Evolutionary conservation across 257 asterid species (phyloP).

Genomic region (Nicotiana attenuata): DNA sequence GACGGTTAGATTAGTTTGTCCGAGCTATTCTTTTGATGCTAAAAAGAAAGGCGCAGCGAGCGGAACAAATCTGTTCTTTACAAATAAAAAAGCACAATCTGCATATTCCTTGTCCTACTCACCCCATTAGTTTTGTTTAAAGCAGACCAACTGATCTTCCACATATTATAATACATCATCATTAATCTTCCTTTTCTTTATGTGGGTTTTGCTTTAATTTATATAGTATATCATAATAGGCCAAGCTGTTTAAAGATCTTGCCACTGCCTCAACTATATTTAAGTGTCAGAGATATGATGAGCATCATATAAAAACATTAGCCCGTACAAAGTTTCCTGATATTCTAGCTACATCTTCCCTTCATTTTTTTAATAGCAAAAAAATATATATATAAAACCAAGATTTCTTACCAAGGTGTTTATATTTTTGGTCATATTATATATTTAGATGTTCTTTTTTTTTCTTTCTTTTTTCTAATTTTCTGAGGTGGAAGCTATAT

Average conservation of each 20-base stretch:
- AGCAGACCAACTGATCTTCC: neutral
- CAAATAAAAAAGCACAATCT: neutral
- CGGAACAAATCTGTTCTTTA: conserved; percentile 9
- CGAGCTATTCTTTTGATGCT: neutral
- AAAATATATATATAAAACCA: too few relatives aligned
- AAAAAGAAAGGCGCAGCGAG: neutral
- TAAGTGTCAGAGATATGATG: neutral
- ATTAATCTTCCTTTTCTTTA: neutral
- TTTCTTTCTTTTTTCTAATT: neutral
- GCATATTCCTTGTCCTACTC: neutral
- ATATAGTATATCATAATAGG: neutral
- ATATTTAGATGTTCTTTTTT: neutral
- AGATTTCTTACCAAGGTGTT: neutral
- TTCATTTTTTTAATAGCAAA: neutral
- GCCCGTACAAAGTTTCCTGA: neutral
- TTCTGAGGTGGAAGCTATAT: neutral
- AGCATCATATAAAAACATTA: neutral
- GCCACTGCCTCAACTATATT: neutral
- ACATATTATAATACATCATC: neutral
- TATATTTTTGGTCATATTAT: neutral
- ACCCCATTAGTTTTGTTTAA: neutral
- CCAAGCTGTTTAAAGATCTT: neutral
- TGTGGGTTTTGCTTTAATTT: neutral
- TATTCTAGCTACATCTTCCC: neutral
- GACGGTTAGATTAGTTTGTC: neutral